Evolutionary conservation across 345 rosid species (phyloP).

Genomic region (Hypericum androsaemum): DNA sequence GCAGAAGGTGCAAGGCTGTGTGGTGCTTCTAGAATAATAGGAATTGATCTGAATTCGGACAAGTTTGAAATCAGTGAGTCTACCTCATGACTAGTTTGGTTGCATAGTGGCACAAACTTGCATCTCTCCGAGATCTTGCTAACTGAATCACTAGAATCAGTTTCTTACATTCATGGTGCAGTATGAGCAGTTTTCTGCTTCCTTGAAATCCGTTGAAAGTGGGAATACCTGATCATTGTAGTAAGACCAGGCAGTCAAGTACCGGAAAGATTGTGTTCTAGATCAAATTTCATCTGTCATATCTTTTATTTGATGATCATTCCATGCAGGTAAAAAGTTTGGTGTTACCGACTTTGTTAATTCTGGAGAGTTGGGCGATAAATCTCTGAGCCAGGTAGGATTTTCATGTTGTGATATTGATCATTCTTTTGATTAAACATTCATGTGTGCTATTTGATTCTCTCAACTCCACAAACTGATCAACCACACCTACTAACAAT

Average conservation of each 20-base stretch:
- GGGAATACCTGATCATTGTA: background rate
- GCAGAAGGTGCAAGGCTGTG: slow-evolving; percentile 76
- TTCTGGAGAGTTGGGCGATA: slow-evolving; percentile 34
- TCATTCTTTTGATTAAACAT: background rate
- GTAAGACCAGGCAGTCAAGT: too few species aligned
- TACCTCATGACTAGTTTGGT: background rate
- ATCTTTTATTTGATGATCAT: background rate
- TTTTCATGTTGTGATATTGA: slow-evolving; percentile 2
- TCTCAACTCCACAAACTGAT: too few species aligned
- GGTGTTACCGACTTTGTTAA: slow-evolving; percentile 70
- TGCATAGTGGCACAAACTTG: too few species aligned
- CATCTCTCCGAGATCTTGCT: too few species aligned
- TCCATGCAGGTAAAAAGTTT: slow-evolving; percentile 43
- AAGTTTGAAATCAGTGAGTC: slow-evolving; percentile 63
- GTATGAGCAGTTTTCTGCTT: background rate
- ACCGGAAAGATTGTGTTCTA: background rate
- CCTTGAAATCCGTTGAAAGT: too few species aligned
- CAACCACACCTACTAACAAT: too few species aligned
- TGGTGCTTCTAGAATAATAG: slow-evolving; percentile 73
- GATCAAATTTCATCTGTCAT: background rate
- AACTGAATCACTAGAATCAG: too few species aligned
- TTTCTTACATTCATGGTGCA: too few species aligned
- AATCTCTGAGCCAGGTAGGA: slow-evolving; percentile 53
- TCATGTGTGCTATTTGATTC: background rate
- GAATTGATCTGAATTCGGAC: slow-evolving; percentile 52